Percentiles rank a stretch among this genome's conserved stretches.
These are phyloP conservation scores for Porphyrellus cyaneotinctus DNA, from an alignment of 768 basidiomycete genomes.

Conservation along the genomic window DNA sequence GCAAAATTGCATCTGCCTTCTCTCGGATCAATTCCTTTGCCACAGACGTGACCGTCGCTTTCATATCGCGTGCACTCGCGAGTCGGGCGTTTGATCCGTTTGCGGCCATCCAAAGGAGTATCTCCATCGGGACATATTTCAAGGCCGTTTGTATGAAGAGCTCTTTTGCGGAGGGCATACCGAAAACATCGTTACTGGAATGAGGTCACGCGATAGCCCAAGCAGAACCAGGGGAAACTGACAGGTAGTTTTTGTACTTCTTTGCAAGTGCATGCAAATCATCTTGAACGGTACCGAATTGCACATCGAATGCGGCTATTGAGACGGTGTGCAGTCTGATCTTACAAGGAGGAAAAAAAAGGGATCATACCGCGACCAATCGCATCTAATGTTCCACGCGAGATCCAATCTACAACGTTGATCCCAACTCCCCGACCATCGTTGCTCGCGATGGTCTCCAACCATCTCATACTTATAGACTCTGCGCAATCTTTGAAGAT, in stretches of 20 bases:
- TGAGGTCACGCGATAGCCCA: not conserved
- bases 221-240: not conserved
- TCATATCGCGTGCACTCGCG: not conserved
- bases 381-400: constrained; percentile 37
- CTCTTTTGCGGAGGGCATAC: not conserved
- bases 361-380: constrained; percentile 40
- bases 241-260: constrained; percentile 7
- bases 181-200: constrained; percentile 9
- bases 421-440: constrained; percentile 6
- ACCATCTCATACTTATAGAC: constrained; percentile 14
- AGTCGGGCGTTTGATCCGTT: not conserved
- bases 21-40: constrained; percentile 8
- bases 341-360: not conserved
- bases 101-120: not conserved
- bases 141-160: not conserved
- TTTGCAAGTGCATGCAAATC: constrained; percentile 3
- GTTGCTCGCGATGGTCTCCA: constrained; percentile 9
- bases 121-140: not conserved
- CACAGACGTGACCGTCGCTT: not conserved
- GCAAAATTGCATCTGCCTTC: constrained; percentile 5
- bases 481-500: constrained; percentile 40
- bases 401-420: constrained; percentile 8
- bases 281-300: constrained; percentile 1
- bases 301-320: constrained; percentile 43
- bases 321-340: not conserved